These are phyloP conservation scores for Hortaea sp. DNA, from an alignment of 2,329 filamentous ascomycete genomes.

Conservation along the genomic window DNA sequence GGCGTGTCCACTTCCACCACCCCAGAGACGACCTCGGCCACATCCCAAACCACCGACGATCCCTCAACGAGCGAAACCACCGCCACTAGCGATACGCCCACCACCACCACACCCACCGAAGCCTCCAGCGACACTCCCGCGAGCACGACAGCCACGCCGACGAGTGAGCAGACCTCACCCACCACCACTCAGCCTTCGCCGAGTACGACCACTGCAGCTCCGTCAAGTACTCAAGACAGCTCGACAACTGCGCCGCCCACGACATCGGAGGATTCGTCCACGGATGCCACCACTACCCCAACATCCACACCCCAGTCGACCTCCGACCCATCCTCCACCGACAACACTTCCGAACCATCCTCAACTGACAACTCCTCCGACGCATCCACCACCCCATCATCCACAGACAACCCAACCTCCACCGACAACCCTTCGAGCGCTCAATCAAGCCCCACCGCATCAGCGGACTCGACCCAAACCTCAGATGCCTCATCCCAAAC, in stretches of 20 bases:
- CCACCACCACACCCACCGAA: conserved; percentile 1
- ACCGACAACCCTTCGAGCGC: not conserved
- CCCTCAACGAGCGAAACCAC: conserved; percentile 1
- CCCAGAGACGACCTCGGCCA: not conserved
- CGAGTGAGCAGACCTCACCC: not conserved
- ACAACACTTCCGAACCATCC: not conserved
- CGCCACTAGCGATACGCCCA: conserved; percentile 7
- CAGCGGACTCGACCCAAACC: conserved; percentile 3
- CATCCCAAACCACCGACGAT: not conserved
- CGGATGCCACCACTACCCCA: not conserved
- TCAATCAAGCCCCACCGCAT: not conserved
- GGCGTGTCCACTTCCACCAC: conserved; percentile 13
- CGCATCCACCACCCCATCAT: conserved; percentile 3
- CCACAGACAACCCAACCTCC: not conserved
- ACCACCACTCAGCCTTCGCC: not conserved
- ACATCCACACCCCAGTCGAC: not conserved
- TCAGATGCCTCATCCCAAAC: not conserved
- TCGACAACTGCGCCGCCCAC: conserved; percentile 1
- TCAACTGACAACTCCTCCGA: conserved; percentile 6
- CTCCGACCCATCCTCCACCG: not conserved
- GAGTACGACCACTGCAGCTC: conserved; percentile 3
- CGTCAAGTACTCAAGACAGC: conserved; percentile 1
- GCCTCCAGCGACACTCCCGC: not conserved
- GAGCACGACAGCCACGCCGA: not conserved
- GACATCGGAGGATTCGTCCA: not conserved